Evolutionary conservation across 768 basidiomycete species (phyloP), one percentile per base, ranked within the genome.

Genomic region (Chlorophyllum brunneum): DNA sequence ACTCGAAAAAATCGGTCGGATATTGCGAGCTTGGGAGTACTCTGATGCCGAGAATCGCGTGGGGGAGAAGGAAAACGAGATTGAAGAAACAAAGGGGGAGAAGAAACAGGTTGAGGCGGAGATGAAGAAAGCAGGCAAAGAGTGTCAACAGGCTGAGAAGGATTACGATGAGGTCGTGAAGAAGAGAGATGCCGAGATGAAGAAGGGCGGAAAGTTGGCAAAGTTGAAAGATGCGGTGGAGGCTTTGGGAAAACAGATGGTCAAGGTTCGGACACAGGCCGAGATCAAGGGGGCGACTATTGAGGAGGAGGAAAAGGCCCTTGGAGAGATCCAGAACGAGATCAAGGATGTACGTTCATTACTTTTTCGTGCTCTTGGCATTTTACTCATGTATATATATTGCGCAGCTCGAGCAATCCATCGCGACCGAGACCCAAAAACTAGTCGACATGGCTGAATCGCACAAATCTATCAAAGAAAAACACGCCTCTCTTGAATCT

Each of bases 21-120:
- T 88, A 13, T 69, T 98, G 56, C 83, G 86, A 11, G 97, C 97
- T 0, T 91, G 81, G 72, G 93, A 98, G 56, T 99, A 92, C 92
- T 76, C 75, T 2, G 83, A 85, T 2, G 80, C 71, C 2, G 72
- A 76, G 18, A 67, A 76, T 55, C 77, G 77, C 33, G 76, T 79
- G 3, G 65, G 70, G 51, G 67, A 72, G 46, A 88, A 86, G 65
- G 78, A 79, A 29, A 68, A 65, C 2, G 83, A 84, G 53, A 77
- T 88, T 16, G 59, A 72, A 37, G 67, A 65, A 29, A 82, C 75
- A 60, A 68, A 75, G 55, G 70, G 64, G 6, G 82, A 83, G 45
- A 75, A 77, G 5, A 70, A 76, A 27, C 61, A 67, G 13, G 64
- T 70, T 10, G 70, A 81, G 45, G 74, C 75, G 52, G 69, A 72